A percentile compares a stretch with the other conserved stretches of the same genome.
Evolutionary conservation across 257 asterid species (phyloP).

Genomic region (Gynochthodes officinalis): DNA sequence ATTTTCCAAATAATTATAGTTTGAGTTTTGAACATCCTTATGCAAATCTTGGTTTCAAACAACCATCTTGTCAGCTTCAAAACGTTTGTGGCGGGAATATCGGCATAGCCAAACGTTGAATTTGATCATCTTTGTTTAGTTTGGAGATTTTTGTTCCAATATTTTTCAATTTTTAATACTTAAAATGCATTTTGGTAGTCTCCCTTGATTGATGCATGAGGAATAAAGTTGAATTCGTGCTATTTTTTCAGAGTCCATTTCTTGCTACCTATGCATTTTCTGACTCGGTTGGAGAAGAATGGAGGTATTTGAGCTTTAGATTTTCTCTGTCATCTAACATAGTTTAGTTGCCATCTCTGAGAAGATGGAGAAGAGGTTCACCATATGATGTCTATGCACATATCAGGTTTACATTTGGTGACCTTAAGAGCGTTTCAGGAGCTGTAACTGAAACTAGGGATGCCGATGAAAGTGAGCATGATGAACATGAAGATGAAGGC

Average conservation of each 20-base stretch:
- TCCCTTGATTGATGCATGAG: neutral
- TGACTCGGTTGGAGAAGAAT: conserved; percentile 14
- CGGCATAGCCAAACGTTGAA: neutral
- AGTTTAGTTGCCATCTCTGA: neutral
- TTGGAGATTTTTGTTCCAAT: too few relatives aligned
- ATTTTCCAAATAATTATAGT: neutral
- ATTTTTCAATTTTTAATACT: too few relatives aligned
- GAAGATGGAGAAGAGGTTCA: neutral
- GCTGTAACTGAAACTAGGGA: conserved; percentile 16
- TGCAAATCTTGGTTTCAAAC: neutral
- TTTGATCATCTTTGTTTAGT: neutral
- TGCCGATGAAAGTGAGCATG: conserved; percentile 23
- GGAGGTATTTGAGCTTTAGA: conserved; percentile 2
- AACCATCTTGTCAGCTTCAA: neutral
- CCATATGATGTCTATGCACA: conserved; percentile 1
- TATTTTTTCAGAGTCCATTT: conserved; percentile 16
- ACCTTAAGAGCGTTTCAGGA: neutral
- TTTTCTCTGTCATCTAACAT: neutral
- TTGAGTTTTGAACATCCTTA: too few relatives aligned
- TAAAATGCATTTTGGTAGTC: neutral
- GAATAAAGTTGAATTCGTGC: neutral
- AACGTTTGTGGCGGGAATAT: neutral
- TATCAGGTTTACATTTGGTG: conserved; percentile 25
- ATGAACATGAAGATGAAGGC: conserved; percentile 6
- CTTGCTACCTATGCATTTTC: conserved; percentile 4